Evolutionary conservation across 148 eudicot species (phyloP).

Genomic region (Vaccinium corymbosum): DNA sequence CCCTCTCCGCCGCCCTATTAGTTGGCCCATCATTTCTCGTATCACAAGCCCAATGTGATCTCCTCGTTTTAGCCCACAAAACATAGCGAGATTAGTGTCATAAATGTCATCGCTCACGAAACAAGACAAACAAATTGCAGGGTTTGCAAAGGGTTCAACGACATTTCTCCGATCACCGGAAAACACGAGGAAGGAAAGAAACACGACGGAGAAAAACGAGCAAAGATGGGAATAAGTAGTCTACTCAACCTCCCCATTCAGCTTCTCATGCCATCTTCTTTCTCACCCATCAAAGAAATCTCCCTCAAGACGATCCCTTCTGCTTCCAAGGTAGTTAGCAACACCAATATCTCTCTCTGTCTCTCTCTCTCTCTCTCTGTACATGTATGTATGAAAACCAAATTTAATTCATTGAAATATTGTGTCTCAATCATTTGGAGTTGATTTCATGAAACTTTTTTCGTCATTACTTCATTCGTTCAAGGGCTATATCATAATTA

Average conservation of each 20-base stretch:
- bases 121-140: not conserved
- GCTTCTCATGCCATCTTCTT: constrained; percentile 79
- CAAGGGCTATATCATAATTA: not conserved
- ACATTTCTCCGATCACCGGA: not conserved
- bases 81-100: not conserved
- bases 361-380: not conserved
- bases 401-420: not conserved
- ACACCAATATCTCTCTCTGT: not conserved
- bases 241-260: constrained; percentile 86
- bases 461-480: not conserved
- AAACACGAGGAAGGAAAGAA: not conserved
- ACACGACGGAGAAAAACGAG: not conserved
- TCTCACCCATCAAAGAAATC: constrained; percentile 76
- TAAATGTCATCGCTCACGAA: not conserved
- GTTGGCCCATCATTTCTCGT: not conserved
- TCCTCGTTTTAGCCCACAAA: not conserved
- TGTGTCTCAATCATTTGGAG: not conserved
- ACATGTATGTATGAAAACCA: not conserved
- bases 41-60: not conserved
- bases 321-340: constrained; percentile 62
- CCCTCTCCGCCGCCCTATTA: not conserved
- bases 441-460: not conserved
- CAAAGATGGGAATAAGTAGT: constrained; percentile 30
- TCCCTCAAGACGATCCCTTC: constrained; percentile 93
- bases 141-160: constrained; percentile 4